phyloP scores from a whole-genome alignment of 768 basidiomycete genomes.

The Tylopilus vinaceipallidus region DNA sequence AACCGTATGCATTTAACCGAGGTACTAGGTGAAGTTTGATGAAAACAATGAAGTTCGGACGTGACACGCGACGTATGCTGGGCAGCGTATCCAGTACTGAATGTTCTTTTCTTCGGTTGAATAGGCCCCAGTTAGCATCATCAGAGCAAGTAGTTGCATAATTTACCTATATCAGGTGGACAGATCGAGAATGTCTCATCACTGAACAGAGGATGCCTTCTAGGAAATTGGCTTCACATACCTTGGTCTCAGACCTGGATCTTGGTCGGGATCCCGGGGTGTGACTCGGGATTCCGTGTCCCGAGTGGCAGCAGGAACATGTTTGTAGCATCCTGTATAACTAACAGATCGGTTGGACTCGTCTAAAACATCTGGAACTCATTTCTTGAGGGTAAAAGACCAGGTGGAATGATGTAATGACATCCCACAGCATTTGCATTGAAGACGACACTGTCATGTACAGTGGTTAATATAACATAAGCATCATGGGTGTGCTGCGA shows the following conservation, averaged over 20 bases:
- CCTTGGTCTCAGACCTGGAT: not conserved
- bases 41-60: not conserved
- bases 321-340: not conserved
- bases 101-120: not conserved
- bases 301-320: not conserved
- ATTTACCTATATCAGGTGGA: constrained; percentile 2
- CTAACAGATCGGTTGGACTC: not conserved
- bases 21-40: not conserved
- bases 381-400: not conserved
- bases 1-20: constrained; percentile 28
- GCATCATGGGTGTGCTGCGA: too few species aligned
- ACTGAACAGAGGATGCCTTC: not conserved
- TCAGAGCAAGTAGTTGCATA: not conserved
- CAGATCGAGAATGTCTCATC: not conserved
- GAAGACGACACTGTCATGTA: not conserved
- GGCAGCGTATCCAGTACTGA: not conserved
- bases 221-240: not conserved
- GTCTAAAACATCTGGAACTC: not conserved
- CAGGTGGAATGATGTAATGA: not conserved
- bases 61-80: not conserved
- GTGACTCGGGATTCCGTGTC: not conserved
- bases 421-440: not conserved
- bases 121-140: not conserved
- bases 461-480: too few species aligned
- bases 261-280: not conserved